Conservation (phyloP, 2,329 filamentous ascomycete species). For the Botrytis hyacinthi region DNA sequence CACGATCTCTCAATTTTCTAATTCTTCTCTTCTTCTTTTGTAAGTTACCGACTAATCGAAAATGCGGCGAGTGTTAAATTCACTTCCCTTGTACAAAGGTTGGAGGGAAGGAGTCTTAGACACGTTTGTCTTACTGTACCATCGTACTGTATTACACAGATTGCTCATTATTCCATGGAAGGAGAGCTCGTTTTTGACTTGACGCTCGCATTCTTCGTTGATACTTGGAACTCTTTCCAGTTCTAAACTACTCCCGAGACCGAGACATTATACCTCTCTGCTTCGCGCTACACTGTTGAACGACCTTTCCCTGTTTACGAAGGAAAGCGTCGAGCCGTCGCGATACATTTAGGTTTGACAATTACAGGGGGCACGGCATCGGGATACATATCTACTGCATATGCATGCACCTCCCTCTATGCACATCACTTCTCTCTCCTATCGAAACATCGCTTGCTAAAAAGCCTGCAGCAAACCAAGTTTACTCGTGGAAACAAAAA, state of each 20-base stretch:
- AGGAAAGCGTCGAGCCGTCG: neutral
- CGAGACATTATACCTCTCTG: neutral
- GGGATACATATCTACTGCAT: neutral
- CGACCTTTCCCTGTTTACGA: neutral
- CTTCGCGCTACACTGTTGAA: neutral
- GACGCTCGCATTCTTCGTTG: neutral
- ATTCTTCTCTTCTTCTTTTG: neutral
- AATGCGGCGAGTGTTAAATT: neutral
- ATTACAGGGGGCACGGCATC: neutral
- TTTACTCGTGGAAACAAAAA: neutral
- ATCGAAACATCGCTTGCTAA: neutral
- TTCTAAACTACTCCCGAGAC: neutral
- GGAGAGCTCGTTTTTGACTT: neutral
- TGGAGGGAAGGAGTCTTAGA: neutral
- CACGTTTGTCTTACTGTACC: neutral
- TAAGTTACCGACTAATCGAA: neutral
- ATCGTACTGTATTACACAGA: neutral
- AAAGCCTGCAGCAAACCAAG: neutral
- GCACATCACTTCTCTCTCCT: neutral
- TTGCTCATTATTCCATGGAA: neutral
- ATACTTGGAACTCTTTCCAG: neutral
- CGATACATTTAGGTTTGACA: neutral
- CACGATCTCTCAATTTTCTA: neutral
- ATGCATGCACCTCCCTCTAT: neutral
- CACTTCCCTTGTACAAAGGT: neutral